A percentile compares a stretch with the other conserved stretches of the same genome.
Evolutionary conservation across 345 rosid genomes (phyloP).

Genomic region (Rhodomyrtus tomentosa): DNA sequence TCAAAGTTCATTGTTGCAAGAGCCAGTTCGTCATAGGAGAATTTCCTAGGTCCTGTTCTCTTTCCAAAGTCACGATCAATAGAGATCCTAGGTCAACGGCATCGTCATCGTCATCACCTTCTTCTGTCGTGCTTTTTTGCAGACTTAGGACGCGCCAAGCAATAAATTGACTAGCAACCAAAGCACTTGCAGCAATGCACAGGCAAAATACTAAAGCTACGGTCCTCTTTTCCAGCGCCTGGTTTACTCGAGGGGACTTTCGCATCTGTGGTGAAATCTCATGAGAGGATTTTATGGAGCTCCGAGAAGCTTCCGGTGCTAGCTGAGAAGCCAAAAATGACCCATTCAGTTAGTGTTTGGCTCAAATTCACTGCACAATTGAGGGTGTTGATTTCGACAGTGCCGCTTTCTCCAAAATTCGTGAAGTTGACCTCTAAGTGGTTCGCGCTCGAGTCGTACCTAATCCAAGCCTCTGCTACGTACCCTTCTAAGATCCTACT

Average conservation of each 20-base stretch:
- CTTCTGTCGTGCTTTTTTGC: not conserved
- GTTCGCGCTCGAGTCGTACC: slow-evolving; percentile 6
- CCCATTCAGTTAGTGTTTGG: not conserved
- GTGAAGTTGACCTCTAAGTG: slow-evolving; percentile 2
- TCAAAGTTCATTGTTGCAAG: slow-evolving; percentile 14
- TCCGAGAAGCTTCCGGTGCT: slow-evolving; percentile 3
- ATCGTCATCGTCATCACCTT: not conserved
- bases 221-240: not conserved
- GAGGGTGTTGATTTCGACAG: not conserved
- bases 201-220: not conserved
- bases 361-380: slow-evolving; percentile 3
- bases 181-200: not conserved
- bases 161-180: not conserved
- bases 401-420: not conserved
- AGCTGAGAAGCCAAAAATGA: slow-evolving; percentile 18
- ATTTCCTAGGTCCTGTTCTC: slow-evolving; percentile 12
- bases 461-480: slow-evolving; percentile 11
- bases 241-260: not conserved
- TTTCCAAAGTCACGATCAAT: not conserved
- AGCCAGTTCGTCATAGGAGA: slow-evolving; percentile 7
- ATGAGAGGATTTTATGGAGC: slow-evolving; percentile 4
- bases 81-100: not conserved
- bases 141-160: not conserved
- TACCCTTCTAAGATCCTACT: not conserved
- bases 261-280: slow-evolving; percentile 4